Evolutionary conservation across 768 basidiomycete species (phyloP).

Genomic region (Boletus speciosus): DNA sequence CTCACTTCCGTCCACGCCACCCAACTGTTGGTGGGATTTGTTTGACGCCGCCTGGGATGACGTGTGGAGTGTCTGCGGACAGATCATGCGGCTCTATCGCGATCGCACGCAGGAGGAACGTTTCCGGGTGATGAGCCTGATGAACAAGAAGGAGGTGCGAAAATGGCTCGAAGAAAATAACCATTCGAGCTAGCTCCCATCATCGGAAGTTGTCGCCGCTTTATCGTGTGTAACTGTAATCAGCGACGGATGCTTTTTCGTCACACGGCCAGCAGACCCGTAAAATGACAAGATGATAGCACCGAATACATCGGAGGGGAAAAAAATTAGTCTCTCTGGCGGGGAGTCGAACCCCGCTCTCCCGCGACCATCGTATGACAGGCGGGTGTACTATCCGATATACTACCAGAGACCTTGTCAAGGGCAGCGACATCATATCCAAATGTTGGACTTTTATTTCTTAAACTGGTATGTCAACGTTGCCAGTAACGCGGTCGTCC

Average conservation of each 20-base stretch:
- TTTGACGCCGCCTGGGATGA: slow-evolving; percentile 93
- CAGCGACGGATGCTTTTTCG: not conserved
- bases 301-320: not conserved
- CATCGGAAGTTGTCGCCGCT: not conserved
- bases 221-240: not conserved
- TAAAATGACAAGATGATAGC: not conserved
- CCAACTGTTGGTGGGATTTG: slow-evolving; percentile 87
- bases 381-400: slow-evolving; percentile 53
- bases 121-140: slow-evolving; percentile 49
- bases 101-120: slow-evolving; percentile 44
- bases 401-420: slow-evolving; percentile 39
- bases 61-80: slow-evolving; percentile 80
- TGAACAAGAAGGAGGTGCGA: slow-evolving; percentile 76
- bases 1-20: slow-evolving; percentile 65
- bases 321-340: slow-evolving; percentile 34
- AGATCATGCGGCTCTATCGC: slow-evolving; percentile 78
- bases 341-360: slow-evolving; percentile 46
- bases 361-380: slow-evolving; percentile 39
- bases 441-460: too few relatives aligned
- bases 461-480: too few relatives aligned
- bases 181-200: slow-evolving; percentile 8
- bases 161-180: slow-evolving; percentile 71
- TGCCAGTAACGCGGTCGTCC: too few relatives aligned
- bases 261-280: not conserved
- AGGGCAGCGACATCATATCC: too few relatives aligned